Percentiles rank a stretch among this genome's conserved stretches.
These are phyloP conservation scores for Sistotremastrum niveocremeum DNA, from an alignment of 768 basidiomycete genomes.

Conservation along the genomic window DNA sequence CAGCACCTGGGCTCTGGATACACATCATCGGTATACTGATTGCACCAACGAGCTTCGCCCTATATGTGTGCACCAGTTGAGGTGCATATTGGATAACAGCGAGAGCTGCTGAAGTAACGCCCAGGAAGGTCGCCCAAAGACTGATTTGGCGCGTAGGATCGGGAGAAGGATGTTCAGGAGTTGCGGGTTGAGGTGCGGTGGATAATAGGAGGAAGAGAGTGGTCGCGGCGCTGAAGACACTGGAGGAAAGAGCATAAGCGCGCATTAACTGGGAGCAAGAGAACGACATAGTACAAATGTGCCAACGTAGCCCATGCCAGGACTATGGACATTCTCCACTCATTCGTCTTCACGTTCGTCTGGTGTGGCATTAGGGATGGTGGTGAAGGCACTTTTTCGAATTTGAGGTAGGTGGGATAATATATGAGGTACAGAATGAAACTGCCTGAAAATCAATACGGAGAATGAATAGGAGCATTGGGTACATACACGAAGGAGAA, in stretches of 20 bases:
- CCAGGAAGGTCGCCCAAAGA: conserved; percentile 79
- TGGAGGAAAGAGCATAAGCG: conserved; percentile 15
- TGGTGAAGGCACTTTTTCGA: conserved; percentile 30
- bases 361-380: conserved; percentile 17
- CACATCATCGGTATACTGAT: conserved; percentile 93
- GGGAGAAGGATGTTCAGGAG: conserved; percentile 19
- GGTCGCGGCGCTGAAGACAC: conserved; percentile 40
- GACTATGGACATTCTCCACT: conserved; percentile 69
- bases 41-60: conserved; percentile 72
- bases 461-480: background rate
- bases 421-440: conserved; percentile 85
- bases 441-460: conserved; percentile 25
- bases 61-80: conserved; percentile 72
- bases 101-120: conserved; percentile 64
- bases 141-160: conserved; percentile 26
- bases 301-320: conserved; percentile 57
- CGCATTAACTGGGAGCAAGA: background rate
- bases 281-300: conserved; percentile 52
- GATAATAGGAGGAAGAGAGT: conserved; percentile 50
- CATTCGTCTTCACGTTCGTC: conserved; percentile 38
- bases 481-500: conserved; percentile 71
- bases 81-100: conserved; percentile 82
- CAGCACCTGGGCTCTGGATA: conserved; percentile 83
- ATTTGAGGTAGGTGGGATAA: conserved; percentile 79
- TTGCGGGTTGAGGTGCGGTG: conserved; percentile 15